Evolutionary conservation across 352 stramenopile genomes (phyloP).

Genomic region (Globisporangium middletonii): DNA sequence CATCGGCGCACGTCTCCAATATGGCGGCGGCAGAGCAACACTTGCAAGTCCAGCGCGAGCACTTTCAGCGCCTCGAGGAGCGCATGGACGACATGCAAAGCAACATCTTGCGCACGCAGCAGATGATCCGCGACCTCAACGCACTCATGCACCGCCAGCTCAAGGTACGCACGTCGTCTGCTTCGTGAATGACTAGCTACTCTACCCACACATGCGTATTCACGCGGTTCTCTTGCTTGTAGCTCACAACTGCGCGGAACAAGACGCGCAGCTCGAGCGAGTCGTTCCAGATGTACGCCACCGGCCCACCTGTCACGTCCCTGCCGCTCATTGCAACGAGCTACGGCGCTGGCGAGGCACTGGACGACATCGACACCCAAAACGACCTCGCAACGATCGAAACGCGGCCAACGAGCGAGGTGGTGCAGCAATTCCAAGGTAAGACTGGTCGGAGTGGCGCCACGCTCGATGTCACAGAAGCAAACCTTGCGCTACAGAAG

Average conservation of each 20-base stretch:
- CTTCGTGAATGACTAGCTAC: background rate
- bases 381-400: background rate
- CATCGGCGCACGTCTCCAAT: background rate
- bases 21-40: background rate
- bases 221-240: background rate
- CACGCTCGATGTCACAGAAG: background rate
- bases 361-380: slow-evolving; percentile 2
- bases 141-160: slow-evolving; percentile 40
- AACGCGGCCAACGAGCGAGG: background rate
- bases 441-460: background rate
- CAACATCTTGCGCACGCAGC: slow-evolving; percentile 33
- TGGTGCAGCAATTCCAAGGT: background rate
- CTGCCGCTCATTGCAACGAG: slow-evolving; percentile 1
- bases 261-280: slow-evolving; percentile 34
- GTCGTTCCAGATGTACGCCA: slow-evolving; percentile 14
- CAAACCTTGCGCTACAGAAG: background rate
- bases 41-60: background rate
- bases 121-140: slow-evolving; percentile 47
- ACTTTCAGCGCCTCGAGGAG: slow-evolving; percentile 29
- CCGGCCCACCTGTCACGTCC: background rate
- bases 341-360: background rate
- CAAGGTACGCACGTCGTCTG: slow-evolving; percentile 17
- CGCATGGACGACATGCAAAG: slow-evolving; percentile 36
- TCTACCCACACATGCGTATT: background rate
- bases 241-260: slow-evolving; percentile 22